Conservation (phyloP, 495 filamentous ascomycete species). For the Lasiosphaeriaceae sp. region DNA sequence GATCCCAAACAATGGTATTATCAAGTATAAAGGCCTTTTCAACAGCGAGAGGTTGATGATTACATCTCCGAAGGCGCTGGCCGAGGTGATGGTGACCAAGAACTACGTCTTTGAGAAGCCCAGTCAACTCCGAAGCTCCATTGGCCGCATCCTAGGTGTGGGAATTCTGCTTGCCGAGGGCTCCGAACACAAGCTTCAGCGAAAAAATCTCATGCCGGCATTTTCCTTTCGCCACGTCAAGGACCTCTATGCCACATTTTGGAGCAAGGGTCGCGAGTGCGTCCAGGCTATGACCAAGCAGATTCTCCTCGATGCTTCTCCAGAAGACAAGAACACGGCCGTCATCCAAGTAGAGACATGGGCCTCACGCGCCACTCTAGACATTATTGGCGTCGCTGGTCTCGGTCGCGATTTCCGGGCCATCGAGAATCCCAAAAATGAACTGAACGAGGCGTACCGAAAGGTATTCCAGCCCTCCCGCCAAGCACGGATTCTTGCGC, state of each 20-base stretch:
- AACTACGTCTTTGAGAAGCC: slow-evolving; percentile 83
- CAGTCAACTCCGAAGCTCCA: slow-evolving; percentile 41
- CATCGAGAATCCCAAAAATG: slow-evolving; percentile 58
- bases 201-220: slow-evolving; percentile 76
- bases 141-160: slow-evolving; percentile 66
- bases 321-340: slow-evolving; percentile 38
- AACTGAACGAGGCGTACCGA: slow-evolving; percentile 65
- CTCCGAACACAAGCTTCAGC: slow-evolving; percentile 77
- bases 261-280: slow-evolving; percentile 57
- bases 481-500: slow-evolving; percentile 39
- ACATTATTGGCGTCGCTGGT: slow-evolving; percentile 81
- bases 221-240: slow-evolving; percentile 85
- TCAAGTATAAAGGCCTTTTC: slow-evolving; percentile 65
- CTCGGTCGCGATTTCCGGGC: slow-evolving; percentile 77
- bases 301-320: slow-evolving; percentile 24
- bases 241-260: slow-evolving; percentile 80
- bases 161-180: slow-evolving; percentile 83
- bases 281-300: slow-evolving; percentile 44
- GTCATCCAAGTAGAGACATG: slow-evolving; percentile 67
- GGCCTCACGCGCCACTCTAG: slow-evolving; percentile 74
- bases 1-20: slow-evolving; percentile 83
- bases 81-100: slow-evolving; percentile 64
- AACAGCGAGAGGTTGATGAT: slow-evolving; percentile 69
- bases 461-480: slow-evolving; percentile 47
- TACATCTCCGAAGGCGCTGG: slow-evolving; percentile 60